These are phyloP conservation scores for Fusarium fracticaudum DNA, from an alignment of 2,329 filamentous ascomycete species.

Conservation along the genomic window DNA sequence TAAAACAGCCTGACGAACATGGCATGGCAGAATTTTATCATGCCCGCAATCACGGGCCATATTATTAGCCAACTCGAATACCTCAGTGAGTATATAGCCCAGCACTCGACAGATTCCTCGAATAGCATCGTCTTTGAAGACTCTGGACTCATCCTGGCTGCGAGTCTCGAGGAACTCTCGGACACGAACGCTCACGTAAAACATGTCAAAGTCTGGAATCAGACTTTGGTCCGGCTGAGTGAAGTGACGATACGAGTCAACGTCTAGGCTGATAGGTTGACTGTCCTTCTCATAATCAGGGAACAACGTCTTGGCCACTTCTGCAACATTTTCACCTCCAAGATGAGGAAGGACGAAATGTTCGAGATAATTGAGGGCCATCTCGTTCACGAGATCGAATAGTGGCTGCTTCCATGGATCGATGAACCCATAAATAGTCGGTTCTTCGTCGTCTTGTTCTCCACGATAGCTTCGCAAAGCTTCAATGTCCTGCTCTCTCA, in stretches of 20 bases:
- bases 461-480: not conserved
- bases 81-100: not conserved
- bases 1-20: not conserved
- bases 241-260: not conserved
- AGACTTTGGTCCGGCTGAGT: not conserved
- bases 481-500: not conserved
- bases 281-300: not conserved
- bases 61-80: not conserved
- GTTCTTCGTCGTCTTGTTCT: rapidly evolving
- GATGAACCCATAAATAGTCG: not conserved
- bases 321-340: not conserved
- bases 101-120: not conserved
- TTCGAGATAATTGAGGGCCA: not conserved
- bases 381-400: not conserved
- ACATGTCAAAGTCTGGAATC: not conserved
- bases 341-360: not conserved
- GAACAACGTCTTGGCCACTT: not conserved
- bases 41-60: not conserved
- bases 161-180: not conserved
- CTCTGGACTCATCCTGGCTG: not conserved
- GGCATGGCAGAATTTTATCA: not conserved
- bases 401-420: not conserved
- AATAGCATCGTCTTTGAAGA: too few relatives aligned
- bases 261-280: not conserved
- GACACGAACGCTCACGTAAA: not conserved